phyloP scores from a whole-genome alignment of 2,329 filamentous ascomycete species.

The Colletotrichum godetiae region DNA sequence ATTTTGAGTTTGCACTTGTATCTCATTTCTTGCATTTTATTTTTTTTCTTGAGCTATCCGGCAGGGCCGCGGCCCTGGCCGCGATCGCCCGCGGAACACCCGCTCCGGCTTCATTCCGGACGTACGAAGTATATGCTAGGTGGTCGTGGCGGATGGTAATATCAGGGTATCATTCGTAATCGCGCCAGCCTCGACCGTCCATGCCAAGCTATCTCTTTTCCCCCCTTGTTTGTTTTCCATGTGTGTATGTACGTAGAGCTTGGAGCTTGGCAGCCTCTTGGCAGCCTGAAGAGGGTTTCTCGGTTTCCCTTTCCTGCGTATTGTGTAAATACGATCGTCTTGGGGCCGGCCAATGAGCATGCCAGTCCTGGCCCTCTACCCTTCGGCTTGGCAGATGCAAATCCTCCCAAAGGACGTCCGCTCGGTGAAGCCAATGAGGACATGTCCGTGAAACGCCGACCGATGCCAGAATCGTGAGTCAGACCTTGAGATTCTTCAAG shows the following conservation, averaged over 20 bases:
- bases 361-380: background rate
- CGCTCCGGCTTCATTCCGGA: constrained; percentile 16
- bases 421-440: background rate
- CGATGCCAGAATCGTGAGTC: background rate
- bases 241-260: background rate
- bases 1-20: constrained; percentile 5
- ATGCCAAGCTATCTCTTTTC: background rate
- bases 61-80: background rate
- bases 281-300: background rate
- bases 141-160: constrained; percentile 12
- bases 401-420: background rate
- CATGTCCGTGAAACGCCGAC: background rate
- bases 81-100: constrained; percentile 5
- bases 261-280: background rate
- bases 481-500: constrained; percentile 50
- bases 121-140: background rate
- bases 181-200: constrained; percentile 3
- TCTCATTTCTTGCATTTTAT: background rate
- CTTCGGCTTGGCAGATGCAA: background rate
- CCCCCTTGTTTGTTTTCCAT: background rate
- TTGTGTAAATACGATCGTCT: background rate
- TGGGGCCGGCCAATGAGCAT: background rate
- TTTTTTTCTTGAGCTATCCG: background rate
- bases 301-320: background rate
- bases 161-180: constrained; percentile 33